These are phyloP conservation scores for Candida dubliniensis DNA, from an alignment of 1,139 yeast species.

Conservation along the genomic window DNA sequence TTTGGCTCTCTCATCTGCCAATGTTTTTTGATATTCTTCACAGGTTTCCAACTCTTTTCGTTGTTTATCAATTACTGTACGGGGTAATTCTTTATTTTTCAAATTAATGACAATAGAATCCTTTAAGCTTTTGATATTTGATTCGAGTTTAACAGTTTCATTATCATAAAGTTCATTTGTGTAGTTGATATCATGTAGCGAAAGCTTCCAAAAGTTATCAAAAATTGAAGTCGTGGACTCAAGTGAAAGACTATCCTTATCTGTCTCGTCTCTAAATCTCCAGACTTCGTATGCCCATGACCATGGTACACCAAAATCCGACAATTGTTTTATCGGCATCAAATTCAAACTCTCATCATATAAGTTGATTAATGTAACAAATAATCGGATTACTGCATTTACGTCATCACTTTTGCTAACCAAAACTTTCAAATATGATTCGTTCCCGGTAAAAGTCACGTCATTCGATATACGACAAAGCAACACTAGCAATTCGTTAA, in stretches of 20 bases:
- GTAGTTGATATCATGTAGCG: slow-evolving; percentile 71
- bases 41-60: slow-evolving; percentile 29
- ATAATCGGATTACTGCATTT: slow-evolving; percentile 62
- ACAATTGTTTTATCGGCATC: slow-evolving; percentile 50
- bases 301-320: slow-evolving; percentile 46
- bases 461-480: slow-evolving; percentile 54
- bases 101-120: slow-evolving; percentile 31
- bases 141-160: slow-evolving; percentile 43
- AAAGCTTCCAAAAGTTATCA: slow-evolving; percentile 70
- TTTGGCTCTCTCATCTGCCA: slow-evolving; percentile 27
- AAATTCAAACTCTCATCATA: slow-evolving; percentile 46
- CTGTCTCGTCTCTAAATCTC: slow-evolving; percentile 44
- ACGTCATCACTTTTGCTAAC: slow-evolving; percentile 75
- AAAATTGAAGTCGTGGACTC: slow-evolving; percentile 41
- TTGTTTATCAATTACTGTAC: slow-evolving; percentile 25
- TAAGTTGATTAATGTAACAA: slow-evolving; percentile 57
- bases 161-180: slow-evolving; percentile 51
- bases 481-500: slow-evolving; percentile 65
- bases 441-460: slow-evolving; percentile 42
- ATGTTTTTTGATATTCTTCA: slow-evolving; percentile 23
- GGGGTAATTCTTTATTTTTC: slow-evolving; percentile 30
- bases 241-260: slow-evolving; percentile 14
- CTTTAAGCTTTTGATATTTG: slow-evolving; percentile 31
- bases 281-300: slow-evolving; percentile 80
- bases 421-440: slow-evolving; percentile 65